These are phyloP conservation scores for Alternaria triticina DNA, from an alignment of 2,329 filamentous ascomycete genomes.

Conservation along the genomic window DNA sequence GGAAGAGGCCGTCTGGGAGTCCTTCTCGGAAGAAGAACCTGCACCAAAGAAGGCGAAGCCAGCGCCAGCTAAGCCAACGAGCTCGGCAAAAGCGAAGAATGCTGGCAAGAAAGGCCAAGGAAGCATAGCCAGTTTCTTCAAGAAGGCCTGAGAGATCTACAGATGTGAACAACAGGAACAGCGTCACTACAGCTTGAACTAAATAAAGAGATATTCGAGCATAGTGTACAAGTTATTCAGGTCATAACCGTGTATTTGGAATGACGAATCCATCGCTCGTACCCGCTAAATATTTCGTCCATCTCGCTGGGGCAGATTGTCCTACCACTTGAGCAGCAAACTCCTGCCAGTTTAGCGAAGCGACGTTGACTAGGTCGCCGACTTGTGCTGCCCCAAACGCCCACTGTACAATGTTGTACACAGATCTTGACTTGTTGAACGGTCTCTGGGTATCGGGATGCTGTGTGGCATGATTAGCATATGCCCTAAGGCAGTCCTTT, in stretches of 20 bases:
- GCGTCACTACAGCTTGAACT: not conserved
- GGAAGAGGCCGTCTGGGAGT: conserved; percentile 86
- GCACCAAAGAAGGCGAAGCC: conserved; percentile 62
- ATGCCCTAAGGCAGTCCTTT: not conserved
- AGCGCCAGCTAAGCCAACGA: conserved; percentile 38
- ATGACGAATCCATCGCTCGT: not conserved
- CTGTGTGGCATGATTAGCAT: conserved; percentile 2
- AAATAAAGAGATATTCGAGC: not conserved
- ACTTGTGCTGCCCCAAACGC: conserved; percentile 3
- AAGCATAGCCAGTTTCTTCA: conserved; percentile 91
- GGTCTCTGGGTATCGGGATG: conserved; percentile 5
- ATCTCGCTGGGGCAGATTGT: not conserved
- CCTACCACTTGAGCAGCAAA: not conserved
- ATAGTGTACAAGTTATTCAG: not conserved
- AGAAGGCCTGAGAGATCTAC: conserved; percentile 65
- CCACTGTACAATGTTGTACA: conserved; percentile 6
- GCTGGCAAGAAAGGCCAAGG: conserved; percentile 65
- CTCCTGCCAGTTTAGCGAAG: not conserved
- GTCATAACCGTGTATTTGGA: not conserved
- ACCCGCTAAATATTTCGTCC: not conserved
- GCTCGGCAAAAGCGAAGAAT: conserved; percentile 61
- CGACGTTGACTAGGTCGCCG: conserved; percentile 11
- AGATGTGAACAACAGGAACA: not conserved
- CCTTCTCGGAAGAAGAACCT: conserved; percentile 88
- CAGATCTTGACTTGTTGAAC: conserved; percentile 17